Percentiles rank a stretch among this genome's conserved stretches.
Evolutionary conservation across 768 basidiomycete species (phyloP).

Genomic region (Phlegmacium glaucopus): DNA sequence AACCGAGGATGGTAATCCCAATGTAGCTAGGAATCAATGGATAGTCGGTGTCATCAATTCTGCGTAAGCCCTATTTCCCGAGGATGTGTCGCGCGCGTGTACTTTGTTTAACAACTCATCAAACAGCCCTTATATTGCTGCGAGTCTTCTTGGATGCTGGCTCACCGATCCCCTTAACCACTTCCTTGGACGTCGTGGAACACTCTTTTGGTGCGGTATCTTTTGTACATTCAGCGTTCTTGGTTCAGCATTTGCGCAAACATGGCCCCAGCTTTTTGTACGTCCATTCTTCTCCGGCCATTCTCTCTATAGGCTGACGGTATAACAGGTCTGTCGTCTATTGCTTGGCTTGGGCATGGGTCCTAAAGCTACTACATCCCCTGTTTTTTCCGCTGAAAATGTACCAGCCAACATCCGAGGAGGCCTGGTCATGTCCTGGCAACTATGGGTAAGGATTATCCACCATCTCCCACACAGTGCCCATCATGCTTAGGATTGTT

Average conservation of each 20-base stretch:
- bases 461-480: not conserved
- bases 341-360: constrained; percentile 65
- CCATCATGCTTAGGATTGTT: constrained; percentile 1
- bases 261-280: constrained; percentile 51
- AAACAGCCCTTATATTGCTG: constrained; percentile 43
- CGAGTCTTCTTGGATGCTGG: constrained; percentile 44
- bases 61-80: constrained; percentile 30
- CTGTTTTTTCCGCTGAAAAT: constrained; percentile 71
- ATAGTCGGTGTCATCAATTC: constrained; percentile 75
- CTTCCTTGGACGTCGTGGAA: constrained; percentile 58
- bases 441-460: constrained; percentile 64
- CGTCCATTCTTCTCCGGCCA: constrained; percentile 3
- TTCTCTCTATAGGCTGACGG: not conserved
- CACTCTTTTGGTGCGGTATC: constrained; percentile 55
- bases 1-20: constrained; percentile 23
- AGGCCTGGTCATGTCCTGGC: constrained; percentile 91
- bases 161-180: constrained; percentile 56
- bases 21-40: constrained; percentile 55
- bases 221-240: constrained; percentile 52
- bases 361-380: constrained; percentile 58
- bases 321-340: constrained; percentile 42
- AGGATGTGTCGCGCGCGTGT: not conserved
- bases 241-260: constrained; percentile 46
- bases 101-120: constrained; percentile 8
- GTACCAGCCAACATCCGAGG: constrained; percentile 81